Percentiles rank a stretch among this genome's conserved stretches.
These are phyloP conservation scores for Mycena crocata DNA, from an alignment of 768 basidiomycete species.

Conservation along the genomic window DNA sequence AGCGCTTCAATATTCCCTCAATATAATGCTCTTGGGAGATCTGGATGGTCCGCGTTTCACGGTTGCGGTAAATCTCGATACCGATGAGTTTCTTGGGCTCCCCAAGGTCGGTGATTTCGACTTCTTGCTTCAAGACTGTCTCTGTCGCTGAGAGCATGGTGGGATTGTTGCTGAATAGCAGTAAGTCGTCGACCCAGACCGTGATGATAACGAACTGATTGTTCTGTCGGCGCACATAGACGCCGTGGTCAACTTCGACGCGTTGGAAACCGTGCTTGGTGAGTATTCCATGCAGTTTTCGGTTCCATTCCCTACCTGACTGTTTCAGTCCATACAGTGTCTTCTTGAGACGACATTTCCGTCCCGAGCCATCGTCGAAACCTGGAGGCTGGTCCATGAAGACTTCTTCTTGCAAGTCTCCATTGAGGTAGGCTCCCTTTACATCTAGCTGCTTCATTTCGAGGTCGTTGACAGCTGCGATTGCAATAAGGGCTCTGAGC, in stretches of 20 bases:
- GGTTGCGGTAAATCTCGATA: conserved; percentile 35
- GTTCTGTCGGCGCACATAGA: conserved; percentile 24
- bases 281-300: conserved; percentile 35
- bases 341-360: conserved; percentile 1
- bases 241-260: conserved; percentile 35
- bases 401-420: conserved; percentile 9
- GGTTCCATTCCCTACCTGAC: conserved; percentile 40
- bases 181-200: conserved; percentile 44
- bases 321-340: conserved; percentile 8
- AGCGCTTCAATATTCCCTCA: conserved; percentile 7
- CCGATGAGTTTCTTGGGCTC: conserved; percentile 37
- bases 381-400: conserved; percentile 12
- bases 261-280: conserved; percentile 33
- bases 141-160: conserved; percentile 21
- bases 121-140: conserved; percentile 19
- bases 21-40: no score
- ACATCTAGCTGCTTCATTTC: conserved; percentile 17
- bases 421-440: no score
- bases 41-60: not conserved
- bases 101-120: conserved; percentile 37
- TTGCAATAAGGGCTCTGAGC: conserved; percentile 12
- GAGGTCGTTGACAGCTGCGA: conserved; percentile 10
- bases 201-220: conserved; percentile 28
- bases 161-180: conserved; percentile 30
- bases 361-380: no score